phyloP scores from a whole-genome alignment of 495 filamentous ascomycete species.

The Corynascus novoguineensis region DNA sequence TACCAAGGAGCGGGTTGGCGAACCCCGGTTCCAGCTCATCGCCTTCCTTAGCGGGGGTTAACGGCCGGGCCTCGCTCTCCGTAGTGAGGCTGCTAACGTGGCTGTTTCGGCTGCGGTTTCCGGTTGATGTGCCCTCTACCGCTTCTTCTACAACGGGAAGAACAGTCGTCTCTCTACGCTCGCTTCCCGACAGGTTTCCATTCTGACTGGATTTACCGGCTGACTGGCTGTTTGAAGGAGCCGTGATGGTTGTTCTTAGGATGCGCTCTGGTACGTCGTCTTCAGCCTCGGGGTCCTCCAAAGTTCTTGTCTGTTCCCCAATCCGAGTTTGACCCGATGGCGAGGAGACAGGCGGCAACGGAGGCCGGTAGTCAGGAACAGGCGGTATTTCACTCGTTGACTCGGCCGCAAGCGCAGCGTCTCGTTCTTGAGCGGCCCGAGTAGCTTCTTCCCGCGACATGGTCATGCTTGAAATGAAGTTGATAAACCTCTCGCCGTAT shows the following conservation, averaged over 20 bases:
- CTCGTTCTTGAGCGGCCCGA: constrained; percentile 52
- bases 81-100: constrained; percentile 34
- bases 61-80: constrained; percentile 40
- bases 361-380: constrained; percentile 40
- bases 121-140: constrained; percentile 70
- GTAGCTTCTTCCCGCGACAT: constrained; percentile 80
- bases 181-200: constrained; percentile 43
- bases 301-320: constrained; percentile 31
- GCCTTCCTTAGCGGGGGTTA: constrained; percentile 37
- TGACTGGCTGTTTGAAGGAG: constrained; percentile 40
- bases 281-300: constrained; percentile 40
- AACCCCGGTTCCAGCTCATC: constrained; percentile 41
- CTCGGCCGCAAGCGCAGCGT: constrained; percentile 38
- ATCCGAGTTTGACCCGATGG: constrained; percentile 41
- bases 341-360: constrained; percentile 42
- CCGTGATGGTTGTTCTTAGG: constrained; percentile 45
- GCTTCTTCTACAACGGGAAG: constrained; percentile 93
- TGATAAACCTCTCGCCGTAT: constrained; percentile 91
- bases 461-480: constrained; percentile 85
- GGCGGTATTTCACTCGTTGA: constrained; percentile 32
- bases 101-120: constrained; percentile 44
- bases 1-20: constrained; percentile 34
- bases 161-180: constrained; percentile 57
- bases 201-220: constrained; percentile 43
- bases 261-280: constrained; percentile 43